Conservation (phyloP, 768 basidiomycete species). For the Strobilomyces confusus region DNA sequence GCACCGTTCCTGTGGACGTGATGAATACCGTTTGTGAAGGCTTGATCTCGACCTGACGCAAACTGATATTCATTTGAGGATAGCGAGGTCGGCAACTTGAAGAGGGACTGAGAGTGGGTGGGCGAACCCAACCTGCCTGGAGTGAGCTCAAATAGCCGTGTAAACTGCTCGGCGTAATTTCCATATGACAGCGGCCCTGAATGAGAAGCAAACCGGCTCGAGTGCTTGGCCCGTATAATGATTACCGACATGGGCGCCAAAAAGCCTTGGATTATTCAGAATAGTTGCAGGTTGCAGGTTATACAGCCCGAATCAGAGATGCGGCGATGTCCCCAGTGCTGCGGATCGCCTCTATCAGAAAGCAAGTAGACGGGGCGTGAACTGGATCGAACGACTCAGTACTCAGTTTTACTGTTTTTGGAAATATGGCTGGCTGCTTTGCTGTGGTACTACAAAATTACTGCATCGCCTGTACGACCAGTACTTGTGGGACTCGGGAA, state of each 20-base stretch:
- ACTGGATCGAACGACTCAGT: no score
- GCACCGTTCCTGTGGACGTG: slow-evolving; percentile 13
- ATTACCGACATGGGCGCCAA: not conserved
- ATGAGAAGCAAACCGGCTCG: not conserved
- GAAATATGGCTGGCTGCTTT: no score
- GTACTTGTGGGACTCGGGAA: no score
- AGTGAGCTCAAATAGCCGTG: not conserved
- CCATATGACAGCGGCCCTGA: not conserved
- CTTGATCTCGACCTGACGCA: slow-evolving; percentile 11
- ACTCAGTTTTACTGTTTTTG: no score
- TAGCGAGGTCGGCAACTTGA: not conserved
- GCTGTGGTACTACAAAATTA: no score
- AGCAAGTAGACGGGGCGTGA: no score
- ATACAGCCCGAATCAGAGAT: not conserved
- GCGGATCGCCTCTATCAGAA: no score
- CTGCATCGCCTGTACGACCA: no score
- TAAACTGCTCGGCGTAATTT: not conserved
- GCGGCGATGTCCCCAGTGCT: no score
- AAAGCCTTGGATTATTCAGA: not conserved
- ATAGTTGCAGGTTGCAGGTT: not conserved
- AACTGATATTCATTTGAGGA: slow-evolving; percentile 17
- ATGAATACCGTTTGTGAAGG: slow-evolving; percentile 13
- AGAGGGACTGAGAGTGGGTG: not conserved
- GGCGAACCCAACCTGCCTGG: no score
- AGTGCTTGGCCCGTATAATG: not conserved